Base-by-base conservation (phyloP, 192 early-diverging fungal species). In the Thoreauomyces humboldtii region DNA sequence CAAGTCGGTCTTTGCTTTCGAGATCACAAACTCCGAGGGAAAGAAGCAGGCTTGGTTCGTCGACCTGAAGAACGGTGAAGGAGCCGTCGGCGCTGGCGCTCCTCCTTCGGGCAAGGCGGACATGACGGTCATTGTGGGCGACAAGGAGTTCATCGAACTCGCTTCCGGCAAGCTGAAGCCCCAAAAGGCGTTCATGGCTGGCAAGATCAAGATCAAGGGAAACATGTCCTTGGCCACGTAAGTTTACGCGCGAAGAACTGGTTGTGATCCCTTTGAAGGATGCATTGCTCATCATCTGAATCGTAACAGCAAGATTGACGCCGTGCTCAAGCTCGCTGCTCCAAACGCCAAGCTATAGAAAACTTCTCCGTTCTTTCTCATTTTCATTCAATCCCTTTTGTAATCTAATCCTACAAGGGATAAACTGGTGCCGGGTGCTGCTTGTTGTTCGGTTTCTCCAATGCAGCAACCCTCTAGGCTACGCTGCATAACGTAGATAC, bases 121-220 rank as follows among this genome's bases (percentile, higher is more conserved):
- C 73, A 83, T 91, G 54, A 84, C 75, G 17, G 74, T 96, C 21
- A 67, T 73, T 19, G 73, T 95, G 62, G 75, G 63, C 48, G 95
- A 98, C 71, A 75, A 77, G 48, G 89, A 89, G 63, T 93, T 98
- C 76, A 77, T 93, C 19, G 88, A 87, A 46, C 67, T 98, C 43
- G 86, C 90, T 24, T 70, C 79, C 17, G 94, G 94, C 48, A 93
- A 92, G 79, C 67, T 92, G 51, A 92, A 88, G 53, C 89, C 88
- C 31, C 94, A 96, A 84, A 89, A 91, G 74, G 89, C 92, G 27
- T 96, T 92, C 74, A 91, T 93, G 91, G 69, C 79, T 36, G 91
- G 95, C 52, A 96, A 96, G 71, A 78, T 81, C 57, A 96, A 95
- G 78, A 78, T 88, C 50, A 87, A 77, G 75, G 81, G 81, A 45